phyloP scores from a whole-genome alignment of 2,329 filamentous ascomycete species.

The Calonectria honghensis region DNA sequence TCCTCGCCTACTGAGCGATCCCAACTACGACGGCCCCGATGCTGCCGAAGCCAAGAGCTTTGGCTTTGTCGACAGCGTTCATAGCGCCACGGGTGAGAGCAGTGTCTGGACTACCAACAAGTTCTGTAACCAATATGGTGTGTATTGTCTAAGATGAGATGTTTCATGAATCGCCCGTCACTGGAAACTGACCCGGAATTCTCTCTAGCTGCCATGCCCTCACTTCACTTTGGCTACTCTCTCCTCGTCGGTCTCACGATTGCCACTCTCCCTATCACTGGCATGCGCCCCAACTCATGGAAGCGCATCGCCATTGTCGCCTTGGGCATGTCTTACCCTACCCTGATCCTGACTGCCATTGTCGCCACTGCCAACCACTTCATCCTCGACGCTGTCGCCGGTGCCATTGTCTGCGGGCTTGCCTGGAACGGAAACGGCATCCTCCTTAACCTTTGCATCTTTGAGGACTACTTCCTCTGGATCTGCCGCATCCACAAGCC shows the following conservation, averaged over 20 bases:
- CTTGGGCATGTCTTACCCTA: constrained; percentile 78
- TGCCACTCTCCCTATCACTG: constrained; percentile 77
- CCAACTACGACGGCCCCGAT: constrained; percentile 71
- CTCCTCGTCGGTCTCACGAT: constrained; percentile 83
- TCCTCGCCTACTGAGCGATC: constrained; percentile 75
- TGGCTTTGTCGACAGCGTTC: constrained; percentile 78
- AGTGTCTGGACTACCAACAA: constrained; percentile 76
- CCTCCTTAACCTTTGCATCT: constrained; percentile 77
- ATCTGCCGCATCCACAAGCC: constrained; percentile 80
- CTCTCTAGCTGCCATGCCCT: constrained; percentile 81
- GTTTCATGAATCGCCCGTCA: not conserved
- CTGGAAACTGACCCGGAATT: constrained; percentile 36
- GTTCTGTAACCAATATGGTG: constrained; percentile 85
- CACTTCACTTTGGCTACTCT: constrained; percentile 84
- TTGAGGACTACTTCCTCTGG: constrained; percentile 82
- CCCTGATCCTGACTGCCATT: constrained; percentile 79
- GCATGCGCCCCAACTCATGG: constrained; percentile 70
- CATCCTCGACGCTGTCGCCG: constrained; percentile 82
- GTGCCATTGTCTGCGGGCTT: constrained; percentile 77
- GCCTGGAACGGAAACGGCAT: constrained; percentile 75
- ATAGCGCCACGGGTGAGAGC: constrained; percentile 69
- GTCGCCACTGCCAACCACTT: constrained; percentile 85
- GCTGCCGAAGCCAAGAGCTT: constrained; percentile 76
- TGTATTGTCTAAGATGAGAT: constrained; percentile 50
- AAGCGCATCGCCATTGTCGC: constrained; percentile 66